Base-by-base conservation (phyloP, 495 filamentous ascomycete species). In the Aspergillus steynii region DNA sequence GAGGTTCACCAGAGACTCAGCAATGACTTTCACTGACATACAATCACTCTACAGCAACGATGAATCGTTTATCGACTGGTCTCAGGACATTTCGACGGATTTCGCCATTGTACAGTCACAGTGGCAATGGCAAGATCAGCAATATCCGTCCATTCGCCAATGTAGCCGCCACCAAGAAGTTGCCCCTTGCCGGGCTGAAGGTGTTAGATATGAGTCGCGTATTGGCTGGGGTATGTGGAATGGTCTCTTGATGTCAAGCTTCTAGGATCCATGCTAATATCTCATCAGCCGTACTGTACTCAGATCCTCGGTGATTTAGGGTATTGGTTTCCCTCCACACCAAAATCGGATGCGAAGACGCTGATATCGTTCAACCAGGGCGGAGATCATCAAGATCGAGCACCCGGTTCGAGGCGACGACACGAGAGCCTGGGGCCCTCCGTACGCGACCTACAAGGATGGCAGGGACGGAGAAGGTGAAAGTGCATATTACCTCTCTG, bases 301-400 rank as follows among this genome's bases (percentile, higher is more conserved):
- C 56, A 59, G 27, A 56, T 50, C 20, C 42, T 51, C 32, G 62
- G 63, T 60, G 42, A 69, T 34, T 56, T 37, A 55, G 59, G 60
- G 60, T 62, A n/a, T 46, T n/a, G 2, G 1, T 5, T 1, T 20
- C 6, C 1, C 8, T 4, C 1, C 50, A 26, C 5, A 27, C 25
- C 50, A 1, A 29, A 29, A 50, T 25, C 7, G 20, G 26, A 5
- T 12, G 14, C 20, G 26, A 50, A 5, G 5, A 10, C 15, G 20
- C 8, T 5, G 5, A 8, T 50, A 10, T 46, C 42, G 15, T 46
- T n/a, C 46, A 5, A 15, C 61, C 67, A 97, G 94, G 47, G 95
- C 95, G 58, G 94, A 97, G 61, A 85, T 99, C 5, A 96, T 99
- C 76, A 99, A 99, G 71, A 84, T 98, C 55, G 95, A 99, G 71